Conservation (phyloP, 2,329 filamentous ascomycete species). For the Botrytis medusae region DNA sequence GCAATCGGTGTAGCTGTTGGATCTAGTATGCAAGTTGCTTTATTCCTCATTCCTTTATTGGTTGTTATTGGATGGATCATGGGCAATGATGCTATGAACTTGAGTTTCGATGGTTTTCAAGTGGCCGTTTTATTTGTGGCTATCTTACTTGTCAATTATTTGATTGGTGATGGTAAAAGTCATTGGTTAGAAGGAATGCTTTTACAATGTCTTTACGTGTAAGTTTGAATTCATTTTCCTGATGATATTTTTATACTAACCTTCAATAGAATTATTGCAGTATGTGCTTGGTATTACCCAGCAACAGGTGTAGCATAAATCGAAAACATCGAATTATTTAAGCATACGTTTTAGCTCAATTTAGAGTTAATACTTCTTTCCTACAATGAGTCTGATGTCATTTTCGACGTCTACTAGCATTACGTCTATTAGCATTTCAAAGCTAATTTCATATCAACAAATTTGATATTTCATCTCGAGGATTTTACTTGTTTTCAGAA, state of each 20-base stretch:
- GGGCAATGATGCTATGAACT: conserved; percentile 62
- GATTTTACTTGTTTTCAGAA: neutral
- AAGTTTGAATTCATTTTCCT: conserved; percentile 20
- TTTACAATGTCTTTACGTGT: conserved; percentile 38
- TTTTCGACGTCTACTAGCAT: too few species aligned
- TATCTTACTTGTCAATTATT: conserved; percentile 80
- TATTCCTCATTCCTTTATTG: conserved; percentile 77
- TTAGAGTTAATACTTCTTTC: neutral
- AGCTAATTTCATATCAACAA: neutral
- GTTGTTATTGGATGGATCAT: conserved; percentile 80
- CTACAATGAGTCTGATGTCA: neutral
- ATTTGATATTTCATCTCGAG: neutral
- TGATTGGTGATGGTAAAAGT: conserved; percentile 68
- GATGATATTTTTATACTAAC: neutral
- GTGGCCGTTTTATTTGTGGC: conserved; percentile 82
- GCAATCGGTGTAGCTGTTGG: conserved; percentile 82
- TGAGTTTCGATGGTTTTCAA: conserved; percentile 78
- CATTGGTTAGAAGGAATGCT: conserved; percentile 45
- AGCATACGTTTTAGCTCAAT: neutral
- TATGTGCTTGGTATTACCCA: conserved; percentile 32
- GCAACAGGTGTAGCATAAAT: neutral
- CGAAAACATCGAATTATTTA: neutral
- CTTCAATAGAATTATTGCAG: conserved; percentile 27
- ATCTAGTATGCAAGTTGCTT: conserved; percentile 78
- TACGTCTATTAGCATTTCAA: neutral